Conservation (phyloP, 2,329 filamentous ascomycete genomes). For the Phialocephala subalpina region DNA sequence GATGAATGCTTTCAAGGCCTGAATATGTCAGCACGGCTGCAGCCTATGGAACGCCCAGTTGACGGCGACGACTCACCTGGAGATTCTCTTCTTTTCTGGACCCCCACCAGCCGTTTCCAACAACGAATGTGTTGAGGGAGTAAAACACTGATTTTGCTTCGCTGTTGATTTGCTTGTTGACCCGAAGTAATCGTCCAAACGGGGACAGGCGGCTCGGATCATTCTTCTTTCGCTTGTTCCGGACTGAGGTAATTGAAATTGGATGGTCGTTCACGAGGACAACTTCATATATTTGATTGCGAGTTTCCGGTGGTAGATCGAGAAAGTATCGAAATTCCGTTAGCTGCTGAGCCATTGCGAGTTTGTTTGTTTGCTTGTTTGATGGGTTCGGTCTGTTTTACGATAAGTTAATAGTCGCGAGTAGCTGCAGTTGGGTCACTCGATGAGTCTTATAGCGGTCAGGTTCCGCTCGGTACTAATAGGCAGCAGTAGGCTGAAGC, state of each 20-base stretch:
- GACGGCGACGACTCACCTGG: not conserved
- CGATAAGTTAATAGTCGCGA: too few relatives aligned
- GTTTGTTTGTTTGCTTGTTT: too few relatives aligned
- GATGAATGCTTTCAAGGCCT: slow-evolving; percentile 2
- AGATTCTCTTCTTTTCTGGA: not conserved
- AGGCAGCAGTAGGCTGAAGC: not conserved
- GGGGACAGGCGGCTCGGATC: not conserved
- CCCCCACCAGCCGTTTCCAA: slow-evolving; percentile 1
- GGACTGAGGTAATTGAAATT: slow-evolving; percentile 1
- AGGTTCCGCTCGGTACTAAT: not conserved
- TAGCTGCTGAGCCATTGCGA: not conserved
- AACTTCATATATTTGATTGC: not conserved
- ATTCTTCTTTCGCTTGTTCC: not conserved
- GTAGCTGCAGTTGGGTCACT: not conserved
- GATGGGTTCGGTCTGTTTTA: not conserved
- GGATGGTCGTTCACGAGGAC: not conserved
- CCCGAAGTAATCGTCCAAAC: not conserved
- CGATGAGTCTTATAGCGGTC: not conserved
- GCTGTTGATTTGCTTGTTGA: not conserved
- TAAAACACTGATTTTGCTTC: slow-evolving; percentile 2
- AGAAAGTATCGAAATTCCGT: slow-evolving; percentile 2
- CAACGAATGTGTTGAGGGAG: not conserved
- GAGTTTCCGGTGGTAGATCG: not conserved
- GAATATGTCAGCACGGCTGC: not conserved
- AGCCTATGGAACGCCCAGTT: not conserved